Conservation (phyloP, 306 rosid species). For the Clitoria ternatea region DNA sequence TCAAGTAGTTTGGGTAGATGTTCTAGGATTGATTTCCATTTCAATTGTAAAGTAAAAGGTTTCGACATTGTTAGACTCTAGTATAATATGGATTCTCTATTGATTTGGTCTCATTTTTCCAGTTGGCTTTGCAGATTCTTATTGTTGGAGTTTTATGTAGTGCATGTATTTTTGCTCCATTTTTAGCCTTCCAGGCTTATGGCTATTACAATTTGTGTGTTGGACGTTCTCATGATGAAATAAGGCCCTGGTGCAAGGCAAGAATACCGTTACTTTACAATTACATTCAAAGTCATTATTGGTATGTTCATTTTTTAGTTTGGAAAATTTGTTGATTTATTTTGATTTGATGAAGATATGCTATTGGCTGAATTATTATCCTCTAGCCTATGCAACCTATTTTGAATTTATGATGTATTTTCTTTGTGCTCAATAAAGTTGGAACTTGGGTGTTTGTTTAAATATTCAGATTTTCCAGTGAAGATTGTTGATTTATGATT, state of each 20-base stretch:
- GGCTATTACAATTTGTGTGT: constrained; percentile 75
- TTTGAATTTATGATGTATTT: not conserved
- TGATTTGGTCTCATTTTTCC: constrained; percentile 24
- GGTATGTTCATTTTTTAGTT: constrained; percentile 50
- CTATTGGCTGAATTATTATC: not conserved
- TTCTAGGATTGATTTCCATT: constrained; percentile 11
- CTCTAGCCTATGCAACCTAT: not conserved
- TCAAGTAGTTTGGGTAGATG: not conserved
- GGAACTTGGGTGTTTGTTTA: constrained; percentile 9
- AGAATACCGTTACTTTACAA: constrained; percentile 75
- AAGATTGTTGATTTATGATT: constrained; percentile 21
- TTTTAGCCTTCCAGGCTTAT: constrained; percentile 78
- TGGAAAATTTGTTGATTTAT: not conserved
- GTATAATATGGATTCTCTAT: not conserved
- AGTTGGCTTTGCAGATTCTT: constrained; percentile 66
- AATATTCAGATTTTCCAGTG: constrained; percentile 9
- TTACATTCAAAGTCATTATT: constrained; percentile 83
- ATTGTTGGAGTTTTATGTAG: constrained; percentile 57
- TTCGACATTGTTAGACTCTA: not conserved
- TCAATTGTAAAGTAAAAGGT: not conserved
- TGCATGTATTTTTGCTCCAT: constrained; percentile 65
- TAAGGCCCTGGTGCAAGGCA: constrained; percentile 94
- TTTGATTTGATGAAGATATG: not conserved
- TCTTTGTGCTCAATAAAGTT: not conserved
- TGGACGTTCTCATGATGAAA: constrained; percentile 48